Evolutionary conservation across 192 early-diverging fungal genomes (phyloP), one percentile per base, ranked within the genome.

Genomic region (Entophlyctis luteolus): DNA sequence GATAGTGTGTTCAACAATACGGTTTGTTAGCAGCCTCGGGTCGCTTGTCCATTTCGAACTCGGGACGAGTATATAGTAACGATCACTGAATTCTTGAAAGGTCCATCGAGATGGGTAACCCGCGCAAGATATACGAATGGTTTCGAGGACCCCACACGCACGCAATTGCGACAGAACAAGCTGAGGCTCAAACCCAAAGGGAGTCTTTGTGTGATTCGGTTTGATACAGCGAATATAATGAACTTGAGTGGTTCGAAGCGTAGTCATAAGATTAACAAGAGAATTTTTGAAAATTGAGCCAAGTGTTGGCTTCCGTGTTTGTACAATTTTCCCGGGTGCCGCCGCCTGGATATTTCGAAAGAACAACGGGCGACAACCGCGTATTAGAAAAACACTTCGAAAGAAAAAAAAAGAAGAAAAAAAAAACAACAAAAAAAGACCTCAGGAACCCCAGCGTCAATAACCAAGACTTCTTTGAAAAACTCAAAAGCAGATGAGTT

Each of bases 171-270:
- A 75, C 2, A 98, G 78, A 35, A 97, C 94, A 91, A 96, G 94
- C 20, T 87, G 88, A 28, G 96, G 88, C 68, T 98, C 96, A 72
- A 96, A 97, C 33, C 65, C 83, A 86, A 95, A 98, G 14, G 95
- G 87, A 1, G 81, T 79, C 74, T 98, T 98, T 49, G 86, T 88
- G 66, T 93, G 93, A 78, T 98, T 98, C 22, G 96, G 95, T 79
- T 98, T 98, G 78, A 98, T 94, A 83, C 96, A 98, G 62, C 96
- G 92, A 63, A 98, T 98, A 71, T 98, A 98, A 73, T 94, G 92
- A 49, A 89, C 90, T 60, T 97, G 90, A 50, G 96, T 98, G 20
- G 83, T 79, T 58, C 89, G 87, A 68, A 98, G 92, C 4, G 94
- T 98, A 42, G 91, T 91, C 96, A 98, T 97, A 23, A 98, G 82